phyloP scores from a whole-genome alignment of 176 grass and related monocot genomes.

The Guadua angustifolia region DNA sequence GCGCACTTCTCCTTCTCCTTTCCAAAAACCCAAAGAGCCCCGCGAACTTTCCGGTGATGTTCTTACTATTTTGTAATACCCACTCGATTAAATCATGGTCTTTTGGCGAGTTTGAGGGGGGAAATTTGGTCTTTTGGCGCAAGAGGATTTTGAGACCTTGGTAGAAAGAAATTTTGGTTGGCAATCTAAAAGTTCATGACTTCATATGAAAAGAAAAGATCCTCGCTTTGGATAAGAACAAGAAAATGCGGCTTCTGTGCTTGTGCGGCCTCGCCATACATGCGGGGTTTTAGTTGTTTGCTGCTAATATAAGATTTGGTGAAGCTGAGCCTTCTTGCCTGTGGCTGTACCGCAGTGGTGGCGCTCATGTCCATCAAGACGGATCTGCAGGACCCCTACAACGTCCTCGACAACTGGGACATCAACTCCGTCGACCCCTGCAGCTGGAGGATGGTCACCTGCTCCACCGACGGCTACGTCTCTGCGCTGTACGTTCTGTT shows the following conservation, averaged over 20 bases:
- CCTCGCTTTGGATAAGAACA: slow-evolving; percentile 10
- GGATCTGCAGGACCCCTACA: slow-evolving; percentile 73
- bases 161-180: background rate
- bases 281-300: background rate
- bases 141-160: background rate
- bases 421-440: slow-evolving; percentile 97
- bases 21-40: background rate
- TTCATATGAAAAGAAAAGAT: slow-evolving; percentile 19
- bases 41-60: background rate
- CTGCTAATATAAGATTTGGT: slow-evolving; percentile 35
- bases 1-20: background rate
- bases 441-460: slow-evolving; percentile 99
- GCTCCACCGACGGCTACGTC: slow-evolving; percentile 83
- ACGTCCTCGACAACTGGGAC: slow-evolving; percentile 95
- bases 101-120: background rate
- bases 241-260: slow-evolving; percentile 17
- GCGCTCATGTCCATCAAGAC: slow-evolving; percentile 90
- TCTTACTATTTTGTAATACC: background rate
- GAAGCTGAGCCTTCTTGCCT: slow-evolving; percentile 13
- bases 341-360: slow-evolving; percentile 64
- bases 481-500: slow-evolving; percentile 68
- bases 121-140: background rate
- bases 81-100: background rate
- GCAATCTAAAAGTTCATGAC: background rate
- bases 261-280: background rate